Evolutionary conservation across 2,329 filamentous ascomycete species (phyloP), one percentile per base, ranked within the genome.

Genomic region (Epicoccum nigrum): DNA sequence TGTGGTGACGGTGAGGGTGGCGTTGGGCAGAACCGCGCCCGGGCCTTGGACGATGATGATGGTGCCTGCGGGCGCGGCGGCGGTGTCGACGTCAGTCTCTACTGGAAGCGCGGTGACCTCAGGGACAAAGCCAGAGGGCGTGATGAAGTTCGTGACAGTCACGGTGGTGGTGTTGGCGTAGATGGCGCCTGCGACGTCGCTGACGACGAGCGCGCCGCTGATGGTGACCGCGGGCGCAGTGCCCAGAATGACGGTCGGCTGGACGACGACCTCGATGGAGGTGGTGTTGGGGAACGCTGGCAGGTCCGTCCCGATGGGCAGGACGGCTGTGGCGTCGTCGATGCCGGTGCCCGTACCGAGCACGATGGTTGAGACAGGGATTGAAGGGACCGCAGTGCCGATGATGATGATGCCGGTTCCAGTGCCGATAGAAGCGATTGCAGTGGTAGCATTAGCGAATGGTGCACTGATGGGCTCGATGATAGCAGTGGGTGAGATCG

Each of bases 241-340:
- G 7, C 37, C 37, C 7, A 42, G 31, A 4, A 56, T 31, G 34
- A 51, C 33, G 8, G 40, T 46, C 12, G 45, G 49, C 25, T 25
- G 27, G 8, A 56, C 31, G 16, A 54, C 37, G n/a, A 48, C 19
- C 27, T 45, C 42, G 12, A 40, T 37, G 7, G 37, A 19, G 13
- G 50, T 58, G 15, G 39, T 48, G 42, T 60, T 60, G 30, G 58
- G 44, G 28, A 50, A 55, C 15, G 47, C 3, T 8, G 58, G 49
- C 13, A 43, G 28, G 11, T 44, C 19, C 12, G 37, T 40, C 19
- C 27, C 45, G 4, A 53, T 23, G 13, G 45, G 40, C 12, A 17
- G 13, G 13, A 39, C 30, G 4, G 51, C 52, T n/a, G 43, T 38
- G n/a, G 23, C 19, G 9, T 28, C 35, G 20, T 33, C 37, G 8